These are phyloP conservation scores for Coniferiporia sulphurascens DNA, from an alignment of 1,284 basidiomycete species.

Conservation along the genomic window DNA sequence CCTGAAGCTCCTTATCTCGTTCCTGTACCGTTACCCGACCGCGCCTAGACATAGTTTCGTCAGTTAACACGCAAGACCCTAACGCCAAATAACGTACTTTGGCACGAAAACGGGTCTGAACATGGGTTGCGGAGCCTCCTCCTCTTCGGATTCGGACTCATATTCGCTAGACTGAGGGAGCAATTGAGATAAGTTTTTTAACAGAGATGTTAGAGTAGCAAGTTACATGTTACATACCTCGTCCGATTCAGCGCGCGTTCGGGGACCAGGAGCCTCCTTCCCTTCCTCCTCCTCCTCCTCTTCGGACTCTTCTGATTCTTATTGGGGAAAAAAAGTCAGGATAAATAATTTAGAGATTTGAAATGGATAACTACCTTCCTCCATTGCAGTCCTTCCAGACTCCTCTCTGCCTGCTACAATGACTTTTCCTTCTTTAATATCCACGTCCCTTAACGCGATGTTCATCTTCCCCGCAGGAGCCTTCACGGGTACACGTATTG, in stretches of 20 bases:
- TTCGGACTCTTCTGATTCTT: conserved; percentile 27
- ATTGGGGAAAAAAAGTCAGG: background rate
- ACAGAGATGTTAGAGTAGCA: conserved; percentile 20
- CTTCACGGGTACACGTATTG: conserved; percentile 29
- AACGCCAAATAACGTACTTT: conserved; percentile 54
- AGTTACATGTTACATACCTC: conserved; percentile 30
- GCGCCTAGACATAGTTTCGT: conserved; percentile 43
- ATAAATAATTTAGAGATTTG: background rate
- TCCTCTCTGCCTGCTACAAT: conserved; percentile 71
- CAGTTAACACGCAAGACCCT: background rate
- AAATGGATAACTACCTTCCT: conserved; percentile 25
- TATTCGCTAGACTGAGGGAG: conserved; percentile 64
- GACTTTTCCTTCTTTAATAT: conserved; percentile 72
- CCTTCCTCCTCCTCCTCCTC: conserved; percentile 45
- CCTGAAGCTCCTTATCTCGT: conserved; percentile 57
- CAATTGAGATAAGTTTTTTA: conserved; percentile 14
- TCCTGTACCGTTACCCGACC: conserved; percentile 64
- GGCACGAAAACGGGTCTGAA: conserved; percentile 90
- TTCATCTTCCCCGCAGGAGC: conserved; percentile 44
- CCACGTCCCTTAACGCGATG: conserved; percentile 68
- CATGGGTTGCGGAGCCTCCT: conserved; percentile 51
- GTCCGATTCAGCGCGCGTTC: conserved; percentile 23
- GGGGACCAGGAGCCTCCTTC: conserved; percentile 22
- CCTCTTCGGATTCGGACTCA: conserved; percentile 65
- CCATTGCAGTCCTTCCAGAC: conserved; percentile 57